Evolutionary conservation across 1,284 basidiomycete species (phyloP), one percentile per base, ranked within the genome.

Genomic region (Leccinum brunneo-olivaceum): DNA sequence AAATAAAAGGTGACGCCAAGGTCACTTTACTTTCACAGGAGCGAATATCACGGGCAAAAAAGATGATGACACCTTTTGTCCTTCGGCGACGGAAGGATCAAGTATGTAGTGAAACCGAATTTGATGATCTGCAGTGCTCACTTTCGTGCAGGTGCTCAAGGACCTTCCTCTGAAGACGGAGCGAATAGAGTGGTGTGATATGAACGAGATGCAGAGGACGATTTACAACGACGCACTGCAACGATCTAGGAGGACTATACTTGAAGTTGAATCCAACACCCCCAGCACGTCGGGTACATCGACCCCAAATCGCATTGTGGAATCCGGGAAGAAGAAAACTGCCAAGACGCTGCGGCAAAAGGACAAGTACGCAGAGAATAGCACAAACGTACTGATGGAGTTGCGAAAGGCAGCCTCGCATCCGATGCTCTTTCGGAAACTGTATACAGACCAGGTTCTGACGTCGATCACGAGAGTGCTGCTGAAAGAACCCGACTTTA

Each of bases 31-130:
- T 98, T 12, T 88, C 93, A 6, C 83, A 90, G 60, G 86, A 93
- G 61, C 83, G 94, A 36, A 88, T 97, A 20, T 89, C 91, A 39
- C 72, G 95, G 45, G 96, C 96, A 5, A 96, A 98, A 69, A 92
- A 89, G 63, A 97, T 99, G 93, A 93, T 99, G 84, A 94, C 90
- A 14, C 96, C 96, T 0, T 99, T 99, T 62, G 94, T 98, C 21
- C 76, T 99, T 16, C 86, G 96, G 18, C 79, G 96, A 38, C 80
- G 94, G 52, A 99, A 99, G 67, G 90, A 93, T 51, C 88, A 92
- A 68, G 87, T 81, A 51, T 41, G 67, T 53, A 25, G 16, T 18
- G 4, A 30, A 41, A n/a, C n/a, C 7, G 24, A 19, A 10, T 20
- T 27, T 10, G 38, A 32, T 24, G 14, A 23, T 43, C 28, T 25